phyloP scores from a whole-genome alignment of 1,284 basidiomycete genomes.

The Flammula alnicola region DNA sequence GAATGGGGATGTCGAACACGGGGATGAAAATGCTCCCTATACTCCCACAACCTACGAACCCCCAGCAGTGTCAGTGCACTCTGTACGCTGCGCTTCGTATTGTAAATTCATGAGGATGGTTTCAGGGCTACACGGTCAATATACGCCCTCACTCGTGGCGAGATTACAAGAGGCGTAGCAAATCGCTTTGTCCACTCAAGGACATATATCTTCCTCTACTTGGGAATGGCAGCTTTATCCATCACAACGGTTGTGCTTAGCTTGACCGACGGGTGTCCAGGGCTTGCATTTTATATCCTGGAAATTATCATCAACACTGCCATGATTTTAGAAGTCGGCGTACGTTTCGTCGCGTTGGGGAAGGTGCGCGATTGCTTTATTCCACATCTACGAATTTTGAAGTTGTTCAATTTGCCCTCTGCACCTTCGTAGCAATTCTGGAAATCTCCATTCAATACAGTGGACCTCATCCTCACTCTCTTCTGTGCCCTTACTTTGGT shows the following conservation, averaged over 20 bases:
- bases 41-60: slow-evolving; percentile 28
- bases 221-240: slow-evolving; percentile 89
- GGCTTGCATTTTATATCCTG: slow-evolving; percentile 84
- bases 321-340: slow-evolving; percentile 91
- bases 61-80: slow-evolving; percentile 28
- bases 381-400: too few species aligned
- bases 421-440: slow-evolving; percentile 90
- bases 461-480: slow-evolving; percentile 83
- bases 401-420: too few species aligned
- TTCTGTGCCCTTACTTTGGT: slow-evolving; percentile 89
- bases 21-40: slow-evolving; percentile 35
- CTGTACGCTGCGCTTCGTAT: neutral
- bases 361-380: slow-evolving; percentile 55
- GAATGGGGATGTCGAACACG: slow-evolving; percentile 28
- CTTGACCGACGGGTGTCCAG: slow-evolving; percentile 78
- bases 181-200: slow-evolving; percentile 86
- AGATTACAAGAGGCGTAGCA: slow-evolving; percentile 80
- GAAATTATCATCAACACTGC: slow-evolving; percentile 90
- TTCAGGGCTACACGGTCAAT: slow-evolving; percentile 74
- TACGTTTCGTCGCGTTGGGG: slow-evolving; percentile 90
- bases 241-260: slow-evolving; percentile 90
- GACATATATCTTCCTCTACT: slow-evolving; percentile 84
- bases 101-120: slow-evolving; percentile 13
- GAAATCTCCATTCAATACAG: slow-evolving; percentile 87
- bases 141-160: slow-evolving; percentile 77